phyloP scores from a whole-genome alignment of 2,329 filamentous ascomycete genomes.

The Cladosporium sp. region DNA sequence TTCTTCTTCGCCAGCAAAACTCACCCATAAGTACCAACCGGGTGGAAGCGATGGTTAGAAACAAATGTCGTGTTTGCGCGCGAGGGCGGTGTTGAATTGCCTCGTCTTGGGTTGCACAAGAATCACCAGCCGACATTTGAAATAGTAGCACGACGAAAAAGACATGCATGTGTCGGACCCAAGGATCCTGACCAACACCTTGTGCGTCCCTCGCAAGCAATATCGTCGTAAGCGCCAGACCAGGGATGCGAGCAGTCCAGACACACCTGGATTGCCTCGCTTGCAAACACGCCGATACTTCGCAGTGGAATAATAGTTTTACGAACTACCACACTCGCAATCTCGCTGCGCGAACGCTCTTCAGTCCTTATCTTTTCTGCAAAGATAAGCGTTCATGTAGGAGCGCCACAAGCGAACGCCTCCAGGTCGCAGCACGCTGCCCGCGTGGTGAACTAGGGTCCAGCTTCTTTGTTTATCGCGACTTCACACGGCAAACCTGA shows the following conservation, averaged over 20 bases:
- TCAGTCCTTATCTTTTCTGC: conserved; percentile 4
- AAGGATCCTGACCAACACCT: neutral
- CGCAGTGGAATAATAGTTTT: no score
- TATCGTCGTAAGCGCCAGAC: conserved; percentile 1
- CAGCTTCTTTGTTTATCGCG: conserved; percentile 3
- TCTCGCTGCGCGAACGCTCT: no score
- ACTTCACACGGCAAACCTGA: conserved; percentile 6
- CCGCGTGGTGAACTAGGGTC: neutral
- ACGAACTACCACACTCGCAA: no score
- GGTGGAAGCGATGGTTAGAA: neutral
- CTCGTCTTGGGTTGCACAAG: neutral
- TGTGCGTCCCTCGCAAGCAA: no score
- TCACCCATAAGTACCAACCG: neutral
- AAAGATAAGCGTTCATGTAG: conserved; percentile 6
- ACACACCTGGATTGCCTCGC: neutral
- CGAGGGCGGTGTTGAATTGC: neutral
- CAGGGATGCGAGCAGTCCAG: neutral
- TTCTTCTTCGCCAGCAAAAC: no score
- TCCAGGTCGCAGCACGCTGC: neutral
- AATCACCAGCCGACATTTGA: neutral
- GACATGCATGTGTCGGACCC: neutral
- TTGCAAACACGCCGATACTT: neutral
- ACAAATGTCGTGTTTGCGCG: neutral
- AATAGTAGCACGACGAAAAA: conserved; percentile 4
- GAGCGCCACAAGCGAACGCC: conserved; percentile 10